phyloP scores from a whole-genome alignment of 441 rosid genomes.

The Gossypium armourianum region DNA sequence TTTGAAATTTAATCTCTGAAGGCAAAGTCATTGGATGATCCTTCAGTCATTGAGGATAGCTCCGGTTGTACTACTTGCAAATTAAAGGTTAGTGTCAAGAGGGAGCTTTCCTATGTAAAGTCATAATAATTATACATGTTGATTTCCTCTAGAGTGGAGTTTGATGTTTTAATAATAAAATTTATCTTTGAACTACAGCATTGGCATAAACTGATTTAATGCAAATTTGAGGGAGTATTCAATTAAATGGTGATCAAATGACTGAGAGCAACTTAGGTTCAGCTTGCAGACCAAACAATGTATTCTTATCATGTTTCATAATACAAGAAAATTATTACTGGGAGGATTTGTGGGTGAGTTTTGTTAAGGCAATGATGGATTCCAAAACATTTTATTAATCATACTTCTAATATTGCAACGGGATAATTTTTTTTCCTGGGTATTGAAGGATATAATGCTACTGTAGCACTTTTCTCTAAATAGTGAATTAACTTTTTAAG shows the following conservation, averaged over 20 bases:
- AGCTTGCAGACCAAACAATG: conserved; percentile 5
- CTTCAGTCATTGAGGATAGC: conserved; percentile 31
- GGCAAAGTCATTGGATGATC: conserved; percentile 37
- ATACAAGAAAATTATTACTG: not conserved
- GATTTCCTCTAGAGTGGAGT: conserved; percentile 1
- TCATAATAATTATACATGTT: not conserved
- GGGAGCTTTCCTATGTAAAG: conserved; percentile 7
- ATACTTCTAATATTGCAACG: not conserved
- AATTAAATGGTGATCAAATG: not conserved
- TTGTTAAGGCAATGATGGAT: conserved; percentile 2
- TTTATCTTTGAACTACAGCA: conserved; percentile 2
- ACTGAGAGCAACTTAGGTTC: conserved; percentile 8
- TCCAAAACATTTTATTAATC: not conserved
- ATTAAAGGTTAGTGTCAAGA: conserved; percentile 50
- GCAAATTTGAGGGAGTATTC: not conserved
- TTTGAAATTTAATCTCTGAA: conserved; percentile 24
- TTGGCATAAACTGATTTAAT: not conserved
- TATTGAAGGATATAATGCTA: not conserved
- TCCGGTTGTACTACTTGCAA: conserved; percentile 45
- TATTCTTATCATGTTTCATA: not conserved
- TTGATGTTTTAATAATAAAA: not conserved
- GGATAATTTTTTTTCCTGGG: not conserved
- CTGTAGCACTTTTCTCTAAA: not conserved
- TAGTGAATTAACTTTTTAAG: not conserved
- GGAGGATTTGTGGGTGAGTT: not conserved